Evolutionary conservation across 129 eudicot genomes (phyloP).

Genomic region (Pulicaria dysenterica): DNA sequence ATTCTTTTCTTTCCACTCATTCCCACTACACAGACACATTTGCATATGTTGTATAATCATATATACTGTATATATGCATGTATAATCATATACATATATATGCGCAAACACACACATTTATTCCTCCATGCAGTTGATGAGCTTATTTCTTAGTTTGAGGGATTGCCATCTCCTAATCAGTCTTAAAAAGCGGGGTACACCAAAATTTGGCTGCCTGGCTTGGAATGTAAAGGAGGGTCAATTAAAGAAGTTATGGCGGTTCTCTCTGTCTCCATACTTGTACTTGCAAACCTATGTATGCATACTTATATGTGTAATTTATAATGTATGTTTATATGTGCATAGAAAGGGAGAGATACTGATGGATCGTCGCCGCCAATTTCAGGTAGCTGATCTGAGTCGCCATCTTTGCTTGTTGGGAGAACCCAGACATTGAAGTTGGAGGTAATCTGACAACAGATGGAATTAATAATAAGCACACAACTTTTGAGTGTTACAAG

Average conservation of each 20-base stretch:
- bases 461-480: not conserved
- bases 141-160: no score
- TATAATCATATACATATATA: no score
- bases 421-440: constrained; percentile 78
- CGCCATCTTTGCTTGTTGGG: constrained; percentile 48
- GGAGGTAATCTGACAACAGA: constrained; percentile 51
- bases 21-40: not conserved
- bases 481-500: not conserved
- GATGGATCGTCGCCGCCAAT: constrained; percentile 87
- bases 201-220: not conserved
- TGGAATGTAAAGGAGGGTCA: no score
- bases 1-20: constrained; percentile 3
- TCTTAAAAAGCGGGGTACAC: no score
- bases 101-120: not conserved
- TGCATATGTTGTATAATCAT: not conserved
- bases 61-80: no score
- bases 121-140: not conserved
- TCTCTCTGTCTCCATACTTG: not conserved
- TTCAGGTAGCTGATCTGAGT: constrained; percentile 59
- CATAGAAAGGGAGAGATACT: constrained; percentile 41
- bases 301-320: not conserved
- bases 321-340: not conserved
- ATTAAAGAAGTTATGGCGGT: no score
- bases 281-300: not conserved
- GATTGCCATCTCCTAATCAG: no score